These are phyloP conservation scores for Claviceps cyperi DNA, from an alignment of 2,329 filamentous ascomycete genomes.

Conservation along the genomic window DNA sequence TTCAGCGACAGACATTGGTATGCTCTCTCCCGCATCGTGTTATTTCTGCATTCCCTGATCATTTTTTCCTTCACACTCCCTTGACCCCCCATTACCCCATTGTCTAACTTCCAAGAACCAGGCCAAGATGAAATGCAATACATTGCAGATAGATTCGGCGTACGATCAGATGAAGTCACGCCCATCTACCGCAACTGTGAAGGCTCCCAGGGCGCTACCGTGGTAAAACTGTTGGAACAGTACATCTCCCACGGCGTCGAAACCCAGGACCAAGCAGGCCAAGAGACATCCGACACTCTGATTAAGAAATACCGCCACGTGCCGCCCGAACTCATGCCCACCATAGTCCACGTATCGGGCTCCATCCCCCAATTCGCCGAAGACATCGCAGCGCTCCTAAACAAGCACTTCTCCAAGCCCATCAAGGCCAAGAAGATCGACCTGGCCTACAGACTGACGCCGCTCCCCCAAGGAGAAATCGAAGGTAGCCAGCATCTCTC, in stretches of 20 bases:
- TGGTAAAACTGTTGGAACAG: slow-evolving; percentile 28
- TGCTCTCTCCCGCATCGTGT: not conserved
- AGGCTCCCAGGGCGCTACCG: slow-evolving; percentile 25
- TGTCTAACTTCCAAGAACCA: slow-evolving; percentile 4
- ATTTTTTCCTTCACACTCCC: too few relatives aligned
- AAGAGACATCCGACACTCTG: slow-evolving; percentile 19
- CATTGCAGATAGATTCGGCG: slow-evolving; percentile 28
- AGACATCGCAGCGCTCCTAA: slow-evolving; percentile 27
- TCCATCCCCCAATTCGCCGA: slow-evolving; percentile 20
- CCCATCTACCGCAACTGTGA: slow-evolving; percentile 24
- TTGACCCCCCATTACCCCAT: not conserved
- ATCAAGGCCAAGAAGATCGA: slow-evolving; percentile 21
- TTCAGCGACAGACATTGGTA: not conserved
- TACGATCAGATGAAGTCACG: slow-evolving; percentile 26
- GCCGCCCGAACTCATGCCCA: slow-evolving; percentile 27
- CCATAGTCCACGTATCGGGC: slow-evolving; percentile 26
- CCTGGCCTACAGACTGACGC: slow-evolving; percentile 24
- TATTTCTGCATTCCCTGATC: not conserved
- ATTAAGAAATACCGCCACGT: slow-evolving; percentile 26
- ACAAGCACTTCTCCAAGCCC: slow-evolving; percentile 27
- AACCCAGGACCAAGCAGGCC: slow-evolving; percentile 16
- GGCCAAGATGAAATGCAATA: slow-evolving; percentile 27
- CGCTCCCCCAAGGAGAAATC: slow-evolving; percentile 13
- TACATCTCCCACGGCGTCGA: slow-evolving; percentile 25
- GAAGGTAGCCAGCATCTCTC: slow-evolving; percentile 2